Conservation (phyloP, 2,329 filamentous ascomycete species). For the Neodidymelliopsis sp. region DNA sequence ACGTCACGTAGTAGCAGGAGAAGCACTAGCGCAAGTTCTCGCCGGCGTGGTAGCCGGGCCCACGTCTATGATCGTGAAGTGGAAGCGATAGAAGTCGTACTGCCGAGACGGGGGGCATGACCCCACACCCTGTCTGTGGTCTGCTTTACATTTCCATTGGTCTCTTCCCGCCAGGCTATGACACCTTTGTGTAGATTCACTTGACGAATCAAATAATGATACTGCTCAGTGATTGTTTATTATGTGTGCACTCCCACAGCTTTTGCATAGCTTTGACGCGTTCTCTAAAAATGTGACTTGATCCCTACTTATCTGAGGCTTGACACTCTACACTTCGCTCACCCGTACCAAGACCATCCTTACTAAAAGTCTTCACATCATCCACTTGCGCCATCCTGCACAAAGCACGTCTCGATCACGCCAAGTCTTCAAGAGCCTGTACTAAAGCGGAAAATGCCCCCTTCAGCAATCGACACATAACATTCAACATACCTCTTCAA, state of each 20-base stretch:
- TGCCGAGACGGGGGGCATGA: constrained; percentile 23
- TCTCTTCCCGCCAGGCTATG: neutral
- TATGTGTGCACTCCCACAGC: too few relatives aligned
- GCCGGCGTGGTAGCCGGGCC: constrained; percentile 23
- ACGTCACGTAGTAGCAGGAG: constrained; percentile 31
- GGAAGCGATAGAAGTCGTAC: constrained; percentile 32
- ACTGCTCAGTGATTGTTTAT: neutral
- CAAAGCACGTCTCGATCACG: neutral
- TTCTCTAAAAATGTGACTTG: too few relatives aligned
- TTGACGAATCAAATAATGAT: neutral
- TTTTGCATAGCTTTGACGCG: neutral
- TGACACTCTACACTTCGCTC: neutral
- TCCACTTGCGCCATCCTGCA: neutral
- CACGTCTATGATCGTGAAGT: constrained; percentile 35
- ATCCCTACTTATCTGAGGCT: neutral
- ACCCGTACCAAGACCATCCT: constrained; percentile 1
- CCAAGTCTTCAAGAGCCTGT: constrained; percentile 6
- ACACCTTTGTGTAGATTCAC: neutral
- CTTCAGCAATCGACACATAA: constrained; percentile 29
- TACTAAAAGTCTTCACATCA: constrained; percentile 1
- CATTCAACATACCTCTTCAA: constrained; percentile 18
- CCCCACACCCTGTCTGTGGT: neutral
- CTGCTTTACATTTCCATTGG: neutral
- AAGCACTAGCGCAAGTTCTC: constrained; percentile 37
- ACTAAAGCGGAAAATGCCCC: constrained; percentile 31